Evolutionary conservation across 805 yeast species (phyloP).

Genomic region (Saturnispora quitensis): DNA sequence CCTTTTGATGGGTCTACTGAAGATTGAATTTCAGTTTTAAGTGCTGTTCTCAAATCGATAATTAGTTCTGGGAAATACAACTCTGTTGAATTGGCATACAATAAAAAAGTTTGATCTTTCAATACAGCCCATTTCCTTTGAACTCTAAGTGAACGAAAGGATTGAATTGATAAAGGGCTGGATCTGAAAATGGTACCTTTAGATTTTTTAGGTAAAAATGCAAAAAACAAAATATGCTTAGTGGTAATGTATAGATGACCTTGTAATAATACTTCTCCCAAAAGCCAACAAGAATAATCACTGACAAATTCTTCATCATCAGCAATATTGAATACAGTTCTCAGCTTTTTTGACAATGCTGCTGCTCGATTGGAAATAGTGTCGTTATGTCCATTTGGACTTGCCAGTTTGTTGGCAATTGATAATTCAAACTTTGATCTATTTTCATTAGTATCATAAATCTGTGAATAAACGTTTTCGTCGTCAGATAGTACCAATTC

Average conservation of each 20-base stretch:
- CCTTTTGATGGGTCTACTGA: slow-evolving; percentile 15
- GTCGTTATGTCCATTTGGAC: slow-evolving; percentile 5
- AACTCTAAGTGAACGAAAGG: slow-evolving; percentile 29
- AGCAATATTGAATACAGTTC: slow-evolving; percentile 34
- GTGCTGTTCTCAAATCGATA: slow-evolving; percentile 59
- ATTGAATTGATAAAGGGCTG: slow-evolving; percentile 42
- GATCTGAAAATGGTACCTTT: slow-evolving; percentile 35
- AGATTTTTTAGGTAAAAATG: slow-evolving; percentile 54
- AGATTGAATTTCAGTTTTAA: slow-evolving; percentile 45
- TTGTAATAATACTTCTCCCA: slow-evolving; percentile 74
- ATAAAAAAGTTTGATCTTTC: slow-evolving; percentile 55
- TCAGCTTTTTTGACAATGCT: slow-evolving; percentile 30
- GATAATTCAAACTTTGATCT: slow-evolving; percentile 27
- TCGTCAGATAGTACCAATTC: neutral
- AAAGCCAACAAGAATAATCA: slow-evolving; percentile 72
- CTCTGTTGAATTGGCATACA: slow-evolving; percentile 65
- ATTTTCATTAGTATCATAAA: neutral
- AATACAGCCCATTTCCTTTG: slow-evolving; percentile 75
- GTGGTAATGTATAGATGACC: slow-evolving; percentile 75
- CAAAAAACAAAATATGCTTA: slow-evolving; percentile 60
- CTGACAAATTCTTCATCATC: slow-evolving; percentile 46
- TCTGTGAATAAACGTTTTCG: neutral
- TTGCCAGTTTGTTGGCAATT: slow-evolving; percentile 24
- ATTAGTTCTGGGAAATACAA: slow-evolving; percentile 76
- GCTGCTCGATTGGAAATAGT: slow-evolving; percentile 24